Conservation (phyloP, 805 yeast species). For the Ogataea populi-albae region DNA sequence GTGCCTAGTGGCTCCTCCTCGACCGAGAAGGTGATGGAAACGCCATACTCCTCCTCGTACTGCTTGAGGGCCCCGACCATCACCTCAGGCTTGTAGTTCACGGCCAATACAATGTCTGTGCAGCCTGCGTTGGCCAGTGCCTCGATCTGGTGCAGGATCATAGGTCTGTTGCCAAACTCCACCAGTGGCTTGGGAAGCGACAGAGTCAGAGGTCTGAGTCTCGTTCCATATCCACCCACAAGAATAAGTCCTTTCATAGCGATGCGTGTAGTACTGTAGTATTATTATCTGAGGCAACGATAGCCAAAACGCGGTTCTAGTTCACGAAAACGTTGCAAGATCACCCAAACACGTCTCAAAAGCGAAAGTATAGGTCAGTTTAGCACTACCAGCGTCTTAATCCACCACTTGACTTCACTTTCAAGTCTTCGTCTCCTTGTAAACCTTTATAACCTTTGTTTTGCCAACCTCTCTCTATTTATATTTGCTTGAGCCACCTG, state of each 20-base stretch:
- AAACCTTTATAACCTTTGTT: too few species aligned
- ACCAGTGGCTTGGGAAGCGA: slow-evolving; percentile 96
- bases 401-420: too few species aligned
- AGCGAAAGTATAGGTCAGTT: too few species aligned
- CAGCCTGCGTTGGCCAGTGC: slow-evolving; percentile 98
- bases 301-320: too few species aligned
- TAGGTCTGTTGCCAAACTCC: slow-evolving; percentile 98
- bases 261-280: slow-evolving; percentile 9
- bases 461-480: too few species aligned
- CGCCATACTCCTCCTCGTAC: slow-evolving; percentile 94
- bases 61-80: slow-evolving; percentile 94
- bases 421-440: too few species aligned
- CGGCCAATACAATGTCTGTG: slow-evolving; percentile 97
- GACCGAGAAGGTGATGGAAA: slow-evolving; percentile 91
- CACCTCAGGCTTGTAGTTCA: slow-evolving; percentile 98
- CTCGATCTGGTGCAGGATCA: slow-evolving; percentile 98
- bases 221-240: slow-evolving; percentile 99
- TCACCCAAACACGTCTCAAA: too few species aligned
- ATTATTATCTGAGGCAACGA: slow-evolving; percentile 6
- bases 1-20: slow-evolving; percentile 99
- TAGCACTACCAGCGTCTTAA: too few species aligned
- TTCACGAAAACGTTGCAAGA: too few species aligned
- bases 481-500: too few species aligned
- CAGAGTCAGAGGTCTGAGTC: slow-evolving; percentile 96
- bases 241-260: slow-evolving; percentile 92